A percentile compares a stretch with the other conserved stretches of the same genome.
These are phyloP conservation scores for Puccinia coronata DNA, from an alignment of 1,284 basidiomycete species.

Conservation along the genomic window DNA sequence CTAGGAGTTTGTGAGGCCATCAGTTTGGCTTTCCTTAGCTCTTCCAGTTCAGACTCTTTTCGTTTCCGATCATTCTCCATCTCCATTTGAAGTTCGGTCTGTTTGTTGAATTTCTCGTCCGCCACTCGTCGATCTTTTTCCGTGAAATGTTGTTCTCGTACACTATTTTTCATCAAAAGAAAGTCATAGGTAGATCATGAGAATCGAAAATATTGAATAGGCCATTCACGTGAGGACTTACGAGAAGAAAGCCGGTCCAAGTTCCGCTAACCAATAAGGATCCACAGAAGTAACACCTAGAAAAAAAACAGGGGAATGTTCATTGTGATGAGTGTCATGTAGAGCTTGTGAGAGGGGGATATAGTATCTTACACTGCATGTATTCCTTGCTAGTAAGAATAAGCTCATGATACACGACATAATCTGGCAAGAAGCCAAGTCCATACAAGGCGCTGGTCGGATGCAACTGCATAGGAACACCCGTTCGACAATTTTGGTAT, in stretches of 20 bases:
- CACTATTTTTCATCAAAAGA: constrained; percentile 41
- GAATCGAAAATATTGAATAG: constrained; percentile 65
- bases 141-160: constrained; percentile 73
- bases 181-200: constrained; percentile 37
- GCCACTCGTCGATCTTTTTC: constrained; percentile 69
- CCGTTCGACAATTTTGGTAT: constrained; percentile 96
- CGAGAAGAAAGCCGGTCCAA: constrained; percentile 53
- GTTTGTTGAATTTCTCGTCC: constrained; percentile 83
- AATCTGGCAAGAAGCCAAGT: constrained; percentile 73
- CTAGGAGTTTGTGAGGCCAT: constrained; percentile 48
- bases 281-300: constrained; percentile 96
- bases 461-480: constrained; percentile 84
- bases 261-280: constrained; percentile 78
- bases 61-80: constrained; percentile 55
- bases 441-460: constrained; percentile 96
- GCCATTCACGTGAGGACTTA: constrained; percentile 67
- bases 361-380: constrained; percentile 62
- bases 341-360: neutral
- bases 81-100: constrained; percentile 73
- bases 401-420: constrained; percentile 35
- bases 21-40: constrained; percentile 41
- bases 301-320: constrained; percentile 54
- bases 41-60: constrained; percentile 52
- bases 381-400: constrained; percentile 48
- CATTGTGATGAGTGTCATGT: constrained; percentile 42